Evolutionary conservation across 108 stramenopile species (phyloP), one percentile per base, ranked within the genome.

Genomic region (Pseudonitzschia delicatissima): DNA sequence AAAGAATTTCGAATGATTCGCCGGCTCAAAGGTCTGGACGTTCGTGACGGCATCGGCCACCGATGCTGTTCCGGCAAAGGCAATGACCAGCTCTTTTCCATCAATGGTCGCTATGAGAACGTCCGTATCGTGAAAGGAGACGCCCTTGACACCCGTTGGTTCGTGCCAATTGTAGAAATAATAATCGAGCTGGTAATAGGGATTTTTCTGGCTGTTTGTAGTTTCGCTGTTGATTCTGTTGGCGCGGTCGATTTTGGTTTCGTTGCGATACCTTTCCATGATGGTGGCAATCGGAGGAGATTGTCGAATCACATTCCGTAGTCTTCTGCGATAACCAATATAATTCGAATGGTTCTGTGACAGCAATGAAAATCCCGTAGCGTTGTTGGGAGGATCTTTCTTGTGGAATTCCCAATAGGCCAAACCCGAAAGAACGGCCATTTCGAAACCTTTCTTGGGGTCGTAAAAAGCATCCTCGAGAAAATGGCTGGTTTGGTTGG

Each of bases 41-140:
- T 81, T 84, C 6, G 83, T 84, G 9, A 81, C 47, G 35, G 69
- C 49, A 37, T 84, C 83, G 2, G 74, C 77, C n/a, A 63, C 31
- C 4, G 74, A 72, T 5, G 61, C 66, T 42, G 83, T 84, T 11
- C 83, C 83, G 7, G 77, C 83, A 69, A 81, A 84, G 8, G 78
- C 66, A 33, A 84, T 57, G 3, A 79, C 39, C 1, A 84, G n/a
- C 11, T 11, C 35, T 13, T 65, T 51, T 29, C 51, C 61, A 29
- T 53, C 51, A 26, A 33, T 48, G 1, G 78, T 80, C 11, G 79
- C 48, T 37, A 84, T 50, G 4, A 84, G 35, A 1, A 84, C 49
- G 28, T 84, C 83, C 13, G 80, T 84, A 61, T 84, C 83, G 39
- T 84, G 83, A 60, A 62, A 84, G 47, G 67, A 66, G n/a, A 82